Base-by-base conservation (phyloP, 2,329 filamentous ascomycete species). In the Didymella pinodella region DNA sequence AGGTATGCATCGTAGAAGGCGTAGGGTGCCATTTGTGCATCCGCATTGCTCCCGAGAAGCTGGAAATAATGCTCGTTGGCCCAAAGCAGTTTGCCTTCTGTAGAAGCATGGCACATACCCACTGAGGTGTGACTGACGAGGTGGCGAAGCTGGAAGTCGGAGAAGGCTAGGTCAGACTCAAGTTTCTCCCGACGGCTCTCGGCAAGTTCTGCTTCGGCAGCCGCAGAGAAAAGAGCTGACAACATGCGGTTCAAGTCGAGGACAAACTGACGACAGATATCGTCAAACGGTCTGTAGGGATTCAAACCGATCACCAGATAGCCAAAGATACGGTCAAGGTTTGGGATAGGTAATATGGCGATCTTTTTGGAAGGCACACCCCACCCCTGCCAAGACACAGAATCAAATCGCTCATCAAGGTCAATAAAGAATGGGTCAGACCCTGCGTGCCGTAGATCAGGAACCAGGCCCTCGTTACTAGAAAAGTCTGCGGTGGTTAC, bases 221-320 rank as follows among this genome's bases (percentile, higher is more conserved):
- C 65, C 16, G 64, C 45, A 2, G 59, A 51, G 31, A 74, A 54
- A n/a, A 71, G 57, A 25, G 68, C 67, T 0, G 71, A 69, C 7
- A 63, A 52, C 56, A 72, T 71, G 2, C 66, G 63, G 7, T 55
- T 54, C 10, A 77, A 59, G 31, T 74, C 65, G 22, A 64, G 64
- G 10, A 71, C 29, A 40, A 75, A 75, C 20, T 71, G 70, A n/a
- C 66, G 46, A 48, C 69, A 75, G 3, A 56, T 54, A 11, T 65
- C 59, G 36, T 74, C 72, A 36, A 70, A 72, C 1, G 65, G 63
- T 22, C 73, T 64, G 28, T 67, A 71, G 4, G 71, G 73, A 44
- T 75, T 76, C 16, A 71, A 66, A 1, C 74, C 75, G 2, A 72
- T 54, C 8, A 75, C 55, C 7, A 73, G 62, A 47, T 65, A 71